Evolutionary conservation across 306 rosid genomes (phyloP).

Genomic region (Quercus berberidifolia): DNA sequence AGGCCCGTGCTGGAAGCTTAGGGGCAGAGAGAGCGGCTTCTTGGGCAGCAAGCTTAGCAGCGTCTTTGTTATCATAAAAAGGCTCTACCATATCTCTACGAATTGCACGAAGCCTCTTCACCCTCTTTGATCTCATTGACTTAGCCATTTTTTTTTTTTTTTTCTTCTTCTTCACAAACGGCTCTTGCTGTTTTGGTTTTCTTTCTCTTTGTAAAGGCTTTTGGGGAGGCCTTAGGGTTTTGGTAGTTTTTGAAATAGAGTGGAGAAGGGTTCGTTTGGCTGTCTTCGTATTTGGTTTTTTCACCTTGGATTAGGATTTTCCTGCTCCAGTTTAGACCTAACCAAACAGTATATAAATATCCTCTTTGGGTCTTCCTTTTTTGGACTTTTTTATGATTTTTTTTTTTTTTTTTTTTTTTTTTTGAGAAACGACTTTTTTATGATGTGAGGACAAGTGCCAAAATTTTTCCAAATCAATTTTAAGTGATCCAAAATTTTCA

Average conservation of each 20-base stretch:
- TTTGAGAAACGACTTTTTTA: too few species aligned
- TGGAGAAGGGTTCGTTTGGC: background rate
- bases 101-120: constrained; percentile 87
- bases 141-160: constrained; percentile 61
- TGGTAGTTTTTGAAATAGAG: background rate
- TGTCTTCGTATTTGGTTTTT: background rate
- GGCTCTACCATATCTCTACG: constrained; percentile 88
- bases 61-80: constrained; percentile 75
- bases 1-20: constrained; percentile 52
- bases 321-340: too few species aligned
- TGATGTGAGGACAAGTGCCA: too few species aligned
- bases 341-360: too few species aligned
- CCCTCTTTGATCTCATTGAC: constrained; percentile 83
- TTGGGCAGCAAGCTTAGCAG: constrained; percentile 80
- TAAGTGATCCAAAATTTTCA: too few species aligned
- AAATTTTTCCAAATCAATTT: too few species aligned
- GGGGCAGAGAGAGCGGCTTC: constrained; percentile 96
- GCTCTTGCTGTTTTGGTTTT: background rate
- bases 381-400: too few species aligned
- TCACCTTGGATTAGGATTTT: too few species aligned
- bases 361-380: too few species aligned
- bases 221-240: background rate
- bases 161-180: background rate
- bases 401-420: too few species aligned
- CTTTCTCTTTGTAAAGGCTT: background rate